Conservation (phyloP, 768 basidiomycete species). For the Xanthoconium stramineum region DNA sequence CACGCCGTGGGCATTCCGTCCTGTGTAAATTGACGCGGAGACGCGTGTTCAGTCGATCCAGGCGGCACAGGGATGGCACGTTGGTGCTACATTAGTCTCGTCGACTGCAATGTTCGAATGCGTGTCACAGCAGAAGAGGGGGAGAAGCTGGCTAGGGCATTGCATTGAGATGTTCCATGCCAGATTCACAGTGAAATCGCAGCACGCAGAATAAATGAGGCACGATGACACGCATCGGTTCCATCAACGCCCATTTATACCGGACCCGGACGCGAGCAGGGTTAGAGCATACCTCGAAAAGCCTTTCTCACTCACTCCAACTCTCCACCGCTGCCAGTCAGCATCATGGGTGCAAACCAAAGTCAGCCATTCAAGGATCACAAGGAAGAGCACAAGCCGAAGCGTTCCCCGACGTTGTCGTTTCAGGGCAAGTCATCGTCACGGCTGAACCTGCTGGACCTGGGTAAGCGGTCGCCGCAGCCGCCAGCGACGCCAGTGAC, state of each 20-base stretch:
- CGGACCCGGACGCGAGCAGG: slow-evolving; percentile 9
- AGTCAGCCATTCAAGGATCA: slow-evolving; percentile 25
- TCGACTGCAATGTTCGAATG: slow-evolving; percentile 1
- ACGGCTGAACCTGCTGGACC: slow-evolving; percentile 26
- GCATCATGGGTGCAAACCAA: slow-evolving; percentile 26
- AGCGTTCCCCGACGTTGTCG: slow-evolving; percentile 24
- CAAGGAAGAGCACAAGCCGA: slow-evolving; percentile 22
- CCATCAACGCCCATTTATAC: slow-evolving; percentile 19
- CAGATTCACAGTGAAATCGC: slow-evolving; percentile 15
- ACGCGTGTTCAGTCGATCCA: slow-evolving; percentile 9
- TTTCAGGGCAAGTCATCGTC: slow-evolving; percentile 26
- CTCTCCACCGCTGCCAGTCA: neutral
- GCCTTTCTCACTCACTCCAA: neutral
- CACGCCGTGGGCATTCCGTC: neutral
- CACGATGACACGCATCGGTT: slow-evolving; percentile 18
- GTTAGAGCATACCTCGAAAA: slow-evolving; percentile 8
- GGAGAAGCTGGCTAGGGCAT: slow-evolving; percentile 13
- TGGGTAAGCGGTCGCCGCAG: slow-evolving; percentile 31
- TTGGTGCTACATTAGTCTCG: slow-evolving; percentile 6
- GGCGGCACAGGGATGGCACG: slow-evolving; percentile 13
- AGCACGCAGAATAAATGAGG: slow-evolving; percentile 32
- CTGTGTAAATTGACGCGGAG: slow-evolving; percentile 8
- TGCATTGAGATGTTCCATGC: slow-evolving; percentile 11
- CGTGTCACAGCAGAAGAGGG: slow-evolving; percentile 17
- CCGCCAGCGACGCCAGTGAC: slow-evolving; percentile 27